phyloP scores from a whole-genome alignment of 139 green algal genomes.

The Chlamydomonas incerta region DNA sequence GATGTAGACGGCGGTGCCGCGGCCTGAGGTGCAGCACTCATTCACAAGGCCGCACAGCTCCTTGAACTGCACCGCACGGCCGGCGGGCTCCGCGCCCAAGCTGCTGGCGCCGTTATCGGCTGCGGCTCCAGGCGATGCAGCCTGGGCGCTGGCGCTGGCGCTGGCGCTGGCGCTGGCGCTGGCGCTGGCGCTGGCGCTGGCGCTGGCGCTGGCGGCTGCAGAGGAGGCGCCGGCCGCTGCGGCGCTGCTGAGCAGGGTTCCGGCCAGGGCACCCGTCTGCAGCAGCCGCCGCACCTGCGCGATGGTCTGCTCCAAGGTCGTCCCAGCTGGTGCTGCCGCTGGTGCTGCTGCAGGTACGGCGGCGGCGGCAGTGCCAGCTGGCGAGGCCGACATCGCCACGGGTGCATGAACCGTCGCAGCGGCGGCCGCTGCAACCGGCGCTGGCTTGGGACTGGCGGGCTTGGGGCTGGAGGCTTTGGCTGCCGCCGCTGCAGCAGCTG shows the following conservation, averaged over 20 bases:
- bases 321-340: background rate
- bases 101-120: background rate
- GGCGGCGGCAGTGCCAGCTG: background rate
- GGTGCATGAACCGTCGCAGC: background rate
- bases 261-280: constrained; percentile 14
- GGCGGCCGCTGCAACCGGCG: background rate
- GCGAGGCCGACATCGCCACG: background rate
- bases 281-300: constrained; percentile 15
- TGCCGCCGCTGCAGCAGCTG: background rate
- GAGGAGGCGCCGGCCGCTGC: background rate
- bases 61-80: constrained; percentile 27
- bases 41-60: constrained; percentile 29
- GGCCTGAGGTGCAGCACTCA: constrained; percentile 9
- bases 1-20: constrained; percentile 43
- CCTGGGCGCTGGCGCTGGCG: background rate
- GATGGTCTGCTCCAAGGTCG: background rate
- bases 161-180: background rate
- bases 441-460: no score
- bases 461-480: no score
- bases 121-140: background rate
- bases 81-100: background rate
- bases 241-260: background rate
- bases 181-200: background rate
- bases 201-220: background rate
- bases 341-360: background rate